Evolutionary conservation across 2,329 filamentous ascomycete species (phyloP), one percentile per base, ranked within the genome.

Genomic region (Fusarium nygamai): DNA sequence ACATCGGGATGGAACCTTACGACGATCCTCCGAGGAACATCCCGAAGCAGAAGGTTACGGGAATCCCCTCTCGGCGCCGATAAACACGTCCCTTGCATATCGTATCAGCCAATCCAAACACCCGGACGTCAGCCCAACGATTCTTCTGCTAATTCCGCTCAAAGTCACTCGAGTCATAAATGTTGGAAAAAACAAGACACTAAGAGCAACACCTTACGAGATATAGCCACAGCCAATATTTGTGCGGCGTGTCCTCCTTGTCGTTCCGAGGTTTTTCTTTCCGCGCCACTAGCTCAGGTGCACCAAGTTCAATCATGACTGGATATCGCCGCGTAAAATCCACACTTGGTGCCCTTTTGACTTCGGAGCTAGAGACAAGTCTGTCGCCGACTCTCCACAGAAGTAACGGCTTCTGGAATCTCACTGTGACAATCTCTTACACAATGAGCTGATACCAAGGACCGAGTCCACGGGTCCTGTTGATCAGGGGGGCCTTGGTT

Each of bases 271-370:
- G 46, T n/a, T 50, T 56, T 41, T 48, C 56, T 39, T 54, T 54
- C 34, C 24, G 34, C 51, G 20, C n/a, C 17, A 33, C 38, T 43
- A 57, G 29, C 27, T 57, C 36, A 43, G 38, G 38, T 46, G 20
- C 31, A 22, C 20, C 54, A 50, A 27, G 16, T 14, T 7, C 12
- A n/a, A 19, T 19, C 31, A n/a, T 34, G 56, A 27, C 24, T 29
- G 24, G 31, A 50, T 36, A 27, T 59, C 19, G 22, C 43, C 43
- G 10, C 11, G 20, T 2, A 59, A 33, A 50, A 50, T 43, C 64
- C 64, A 65, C 64, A 41, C 2, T 66, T 65, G 61, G 64, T 64
- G 27, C 11, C 16, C 22, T 27, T 47, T 65, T 65, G 34, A 41
- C 44, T 67, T 67, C 24, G 51, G 51, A 22, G 17, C 62, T 61